Conservation (phyloP, 1,139 yeast species). For the Ogataea hybrid region DNA sequence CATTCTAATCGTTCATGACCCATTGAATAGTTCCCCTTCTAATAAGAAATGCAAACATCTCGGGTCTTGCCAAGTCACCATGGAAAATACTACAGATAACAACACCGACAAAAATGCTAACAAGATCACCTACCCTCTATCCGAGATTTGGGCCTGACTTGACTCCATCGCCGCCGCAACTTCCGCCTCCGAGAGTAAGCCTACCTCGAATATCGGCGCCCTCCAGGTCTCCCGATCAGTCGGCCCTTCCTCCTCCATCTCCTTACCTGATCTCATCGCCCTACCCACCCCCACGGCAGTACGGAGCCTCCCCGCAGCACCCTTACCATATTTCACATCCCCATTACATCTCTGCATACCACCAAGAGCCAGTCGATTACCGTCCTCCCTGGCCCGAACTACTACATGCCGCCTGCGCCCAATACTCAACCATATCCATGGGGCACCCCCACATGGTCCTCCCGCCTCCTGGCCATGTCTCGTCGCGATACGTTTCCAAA, state of each 20-base stretch:
- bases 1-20: not conserved
- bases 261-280: not conserved
- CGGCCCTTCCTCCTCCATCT: not conserved
- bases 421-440: not conserved
- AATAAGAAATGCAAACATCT: not conserved
- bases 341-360: constrained; percentile 1
- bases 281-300: constrained; percentile 1
- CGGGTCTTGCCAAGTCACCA: constrained; percentile 4
- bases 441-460: not conserved
- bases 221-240: not conserved
- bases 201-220: not conserved
- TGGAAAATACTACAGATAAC: constrained; percentile 11
- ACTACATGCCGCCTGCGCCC: constrained; percentile 1
- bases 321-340: not conserved
- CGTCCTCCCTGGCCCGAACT: constrained; percentile 2
- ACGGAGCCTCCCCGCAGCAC: not conserved
- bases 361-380: constrained; percentile 4
- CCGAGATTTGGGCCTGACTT: constrained; percentile 7
- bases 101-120: not conserved
- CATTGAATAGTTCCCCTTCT: not conserved
- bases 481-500: constrained; percentile 16
- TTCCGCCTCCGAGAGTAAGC: not conserved
- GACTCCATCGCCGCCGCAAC: constrained; percentile 9
- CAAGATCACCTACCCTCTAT: constrained; percentile 14
- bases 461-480: not conserved